Conservation (phyloP, 805 yeast species). For the Kuraishia ogatae region DNA sequence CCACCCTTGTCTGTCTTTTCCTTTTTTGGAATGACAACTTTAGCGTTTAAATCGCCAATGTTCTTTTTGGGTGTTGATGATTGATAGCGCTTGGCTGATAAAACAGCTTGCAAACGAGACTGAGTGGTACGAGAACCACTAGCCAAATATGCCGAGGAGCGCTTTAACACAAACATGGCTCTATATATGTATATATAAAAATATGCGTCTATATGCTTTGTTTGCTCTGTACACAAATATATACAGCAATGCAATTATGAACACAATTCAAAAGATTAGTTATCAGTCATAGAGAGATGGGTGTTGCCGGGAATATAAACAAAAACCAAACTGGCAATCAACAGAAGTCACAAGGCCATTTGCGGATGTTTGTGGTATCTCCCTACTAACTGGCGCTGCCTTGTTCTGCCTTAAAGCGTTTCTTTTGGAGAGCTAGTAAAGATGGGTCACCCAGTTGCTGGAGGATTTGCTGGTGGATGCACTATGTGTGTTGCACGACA, state of each 20-base stretch:
- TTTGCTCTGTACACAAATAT: not conserved
- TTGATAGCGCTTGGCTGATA: not conserved
- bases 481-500: not conserved
- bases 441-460: not conserved
- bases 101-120: not conserved
- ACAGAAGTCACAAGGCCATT: not conserved
- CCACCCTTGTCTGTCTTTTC: conserved; percentile 1
- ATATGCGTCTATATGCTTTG: not conserved
- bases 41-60: not conserved
- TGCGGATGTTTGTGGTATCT: not conserved
- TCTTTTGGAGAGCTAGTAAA: not conserved
- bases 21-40: not conserved
- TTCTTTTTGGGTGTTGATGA: conserved; percentile 1
- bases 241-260: not conserved
- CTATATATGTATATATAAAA: not conserved
- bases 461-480: not conserved
- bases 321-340: not conserved
- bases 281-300: not conserved
- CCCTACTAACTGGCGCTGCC: too few relatives aligned
- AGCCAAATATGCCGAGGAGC: not conserved
- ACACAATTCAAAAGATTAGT: not conserved
- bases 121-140: not conserved
- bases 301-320: not conserved
- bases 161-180: not conserved
- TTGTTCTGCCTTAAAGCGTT: not conserved